Conservation (phyloP, 805 yeast species). For the Blastobotrys americana region DNA sequence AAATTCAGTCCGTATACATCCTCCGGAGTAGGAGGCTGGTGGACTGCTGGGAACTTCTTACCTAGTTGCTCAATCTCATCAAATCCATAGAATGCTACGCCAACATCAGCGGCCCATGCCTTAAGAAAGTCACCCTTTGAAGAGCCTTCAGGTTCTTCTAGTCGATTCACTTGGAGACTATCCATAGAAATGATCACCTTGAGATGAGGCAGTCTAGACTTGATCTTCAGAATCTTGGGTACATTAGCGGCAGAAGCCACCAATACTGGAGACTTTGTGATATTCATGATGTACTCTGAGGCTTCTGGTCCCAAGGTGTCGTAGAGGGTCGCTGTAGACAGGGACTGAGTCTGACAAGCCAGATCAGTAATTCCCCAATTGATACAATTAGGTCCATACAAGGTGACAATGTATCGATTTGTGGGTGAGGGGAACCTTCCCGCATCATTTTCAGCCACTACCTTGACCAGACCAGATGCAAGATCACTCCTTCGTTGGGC, state of each 20-base stretch:
- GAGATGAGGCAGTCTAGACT: constrained; percentile 36
- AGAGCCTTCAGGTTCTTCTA: constrained; percentile 26
- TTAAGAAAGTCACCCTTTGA: constrained; percentile 24
- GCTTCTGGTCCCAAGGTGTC: constrained; percentile 55
- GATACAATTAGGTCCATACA: constrained; percentile 30
- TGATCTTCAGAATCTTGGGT: constrained; percentile 40
- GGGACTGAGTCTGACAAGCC: constrained; percentile 55
- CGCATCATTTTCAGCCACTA: constrained; percentile 31
- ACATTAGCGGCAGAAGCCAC: constrained; percentile 49
- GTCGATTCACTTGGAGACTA: constrained; percentile 28
- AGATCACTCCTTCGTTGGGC: constrained; percentile 39
- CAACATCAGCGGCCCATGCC: constrained; percentile 25
- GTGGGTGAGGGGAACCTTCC: constrained; percentile 16
- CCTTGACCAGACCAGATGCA: constrained; percentile 49
- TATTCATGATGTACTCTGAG: constrained; percentile 51
- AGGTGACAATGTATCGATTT: constrained; percentile 16
- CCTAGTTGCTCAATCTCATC: constrained; percentile 39
- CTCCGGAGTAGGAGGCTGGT: constrained; percentile 44
- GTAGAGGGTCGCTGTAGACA: constrained; percentile 47
- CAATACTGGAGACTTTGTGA: constrained; percentile 57
- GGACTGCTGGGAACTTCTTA: constrained; percentile 39
- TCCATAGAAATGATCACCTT: constrained; percentile 55
- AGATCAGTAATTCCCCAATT: constrained; percentile 65
- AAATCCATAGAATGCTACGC: constrained; percentile 37
- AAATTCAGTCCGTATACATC: constrained; percentile 56